Base-by-base conservation (phyloP, 2,329 filamentous ascomycete genomes). In the Paraphoma sp. region DNA sequence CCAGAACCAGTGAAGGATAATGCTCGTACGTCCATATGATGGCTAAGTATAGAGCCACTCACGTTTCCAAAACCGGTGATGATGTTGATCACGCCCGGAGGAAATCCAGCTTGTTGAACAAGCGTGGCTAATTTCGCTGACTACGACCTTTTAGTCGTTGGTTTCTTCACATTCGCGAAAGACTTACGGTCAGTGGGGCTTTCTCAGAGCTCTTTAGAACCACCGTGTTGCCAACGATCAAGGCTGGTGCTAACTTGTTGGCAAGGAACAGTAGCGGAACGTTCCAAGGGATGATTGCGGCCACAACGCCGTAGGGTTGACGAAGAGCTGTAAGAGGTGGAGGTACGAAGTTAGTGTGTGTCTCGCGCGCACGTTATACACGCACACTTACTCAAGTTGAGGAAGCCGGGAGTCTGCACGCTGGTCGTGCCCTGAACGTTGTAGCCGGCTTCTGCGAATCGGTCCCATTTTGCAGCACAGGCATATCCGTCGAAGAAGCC, bases 1-100 rank as follows among this genome's bases (percentile, higher is more conserved):
- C 93, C 93, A 74, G 89, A 87, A 60, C 91, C 91, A 41, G 94
- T 91, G 69, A 95, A 95, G 72, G 87, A 90, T 69, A 95, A 84
- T 53, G 91, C 91, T 82, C 93, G 93, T 80, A 95, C 91, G 57
- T 85, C 84, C 48, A 91, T 91, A 71, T 91, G 90, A 68, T 93
- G 90, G 43, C 93, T 85, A 1, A 75, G 57, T 71, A 94, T 89
- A 74, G 92, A 93, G 76, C 94, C 88, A 56, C 93, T 91, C 12
- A 91, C 89, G 73, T 86, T 86, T 74, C 91, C 89, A 40, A 90
- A 86, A 52, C 91, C 91, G 73, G 93, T 91, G 54, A 95, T 86
- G 55, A 95, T 82, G 78, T 93, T 95, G 67, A 95, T 82, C 30
- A 94, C 91, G 64, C 91, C 91, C 6, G 87, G 84, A 29, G 91